Evolutionary conservation across 106 monocot genomes (phyloP).

Genomic region (Dendrobium catenatum): DNA sequence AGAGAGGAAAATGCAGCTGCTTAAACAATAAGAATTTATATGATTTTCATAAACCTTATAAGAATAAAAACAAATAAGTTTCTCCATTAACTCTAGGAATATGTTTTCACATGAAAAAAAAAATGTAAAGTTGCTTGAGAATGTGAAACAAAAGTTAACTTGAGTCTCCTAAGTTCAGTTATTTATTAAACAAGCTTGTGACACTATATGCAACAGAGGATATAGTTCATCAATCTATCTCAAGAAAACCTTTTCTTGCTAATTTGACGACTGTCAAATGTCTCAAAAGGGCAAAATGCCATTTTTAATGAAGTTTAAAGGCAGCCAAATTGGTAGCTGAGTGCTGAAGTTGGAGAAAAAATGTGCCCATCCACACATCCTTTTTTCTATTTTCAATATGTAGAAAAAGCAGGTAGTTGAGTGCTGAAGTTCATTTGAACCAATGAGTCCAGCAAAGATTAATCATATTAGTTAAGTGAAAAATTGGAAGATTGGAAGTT

Average conservation of each 20-base stretch:
- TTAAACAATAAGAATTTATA: background rate
- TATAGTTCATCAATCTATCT: background rate
- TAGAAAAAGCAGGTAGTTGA: background rate
- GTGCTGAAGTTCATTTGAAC: background rate
- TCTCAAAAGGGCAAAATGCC: background rate
- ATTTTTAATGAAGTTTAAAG: background rate
- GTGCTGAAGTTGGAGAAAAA: no score
- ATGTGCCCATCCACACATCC: background rate
- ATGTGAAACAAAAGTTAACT: background rate
- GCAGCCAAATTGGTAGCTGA: background rate
- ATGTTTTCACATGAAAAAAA: background rate
- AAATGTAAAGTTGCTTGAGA: background rate
- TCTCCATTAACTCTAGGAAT: background rate
- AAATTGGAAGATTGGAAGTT: background rate
- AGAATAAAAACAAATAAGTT: background rate
- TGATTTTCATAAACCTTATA: background rate
- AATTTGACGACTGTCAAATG: background rate
- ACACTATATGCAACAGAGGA: background rate
- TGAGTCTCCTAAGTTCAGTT: background rate
- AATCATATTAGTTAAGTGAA: background rate
- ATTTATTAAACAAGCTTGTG: background rate
- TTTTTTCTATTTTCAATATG: background rate
- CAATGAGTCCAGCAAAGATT: background rate
- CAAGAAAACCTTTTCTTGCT: background rate
- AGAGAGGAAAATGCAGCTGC: constrained; percentile 8